A percentile compares a stretch with the other conserved stretches of the same genome.
Conservation (phyloP, 345 rosid genomes). For the Eucalyptus virginea region DNA sequence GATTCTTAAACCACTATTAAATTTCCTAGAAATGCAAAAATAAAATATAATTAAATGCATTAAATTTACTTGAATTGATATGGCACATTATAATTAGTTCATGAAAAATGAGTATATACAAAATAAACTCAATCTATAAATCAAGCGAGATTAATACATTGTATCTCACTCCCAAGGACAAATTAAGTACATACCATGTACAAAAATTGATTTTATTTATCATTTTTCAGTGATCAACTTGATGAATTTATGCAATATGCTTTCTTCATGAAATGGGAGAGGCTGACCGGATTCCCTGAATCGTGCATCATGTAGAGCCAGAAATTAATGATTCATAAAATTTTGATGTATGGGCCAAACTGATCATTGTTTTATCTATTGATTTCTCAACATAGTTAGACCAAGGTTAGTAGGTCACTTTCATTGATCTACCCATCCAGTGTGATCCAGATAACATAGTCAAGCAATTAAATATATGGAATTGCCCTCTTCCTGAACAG, state of each 20-base stretch:
- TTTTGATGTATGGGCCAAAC: not conserved
- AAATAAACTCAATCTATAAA: not conserved
- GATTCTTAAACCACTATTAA: not conserved
- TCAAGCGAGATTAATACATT: not conserved
- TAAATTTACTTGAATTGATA: not conserved
- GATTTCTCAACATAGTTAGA: not conserved
- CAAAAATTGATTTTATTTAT: not conserved
- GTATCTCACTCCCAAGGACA: not conserved
- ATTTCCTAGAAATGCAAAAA: not conserved
- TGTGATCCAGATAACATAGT: slow-evolving; percentile 8
- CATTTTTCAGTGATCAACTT: not conserved
- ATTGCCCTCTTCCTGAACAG: not conserved
- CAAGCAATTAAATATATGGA: not conserved
- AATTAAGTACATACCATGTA: not conserved
- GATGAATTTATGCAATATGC: not conserved
- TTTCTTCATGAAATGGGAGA: not conserved
- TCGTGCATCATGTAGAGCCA: not conserved
- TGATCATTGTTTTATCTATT: not conserved
- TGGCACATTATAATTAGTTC: not conserved
- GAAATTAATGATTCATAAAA: not conserved
- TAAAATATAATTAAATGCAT: not conserved
- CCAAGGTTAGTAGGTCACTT: slow-evolving; percentile 3
- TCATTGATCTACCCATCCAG: not conserved
- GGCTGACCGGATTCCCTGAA: not conserved
- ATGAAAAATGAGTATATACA: not conserved